Base-by-base conservation (phyloP, 768 basidiomycete genomes). In the Podaxis sp. region DNA sequence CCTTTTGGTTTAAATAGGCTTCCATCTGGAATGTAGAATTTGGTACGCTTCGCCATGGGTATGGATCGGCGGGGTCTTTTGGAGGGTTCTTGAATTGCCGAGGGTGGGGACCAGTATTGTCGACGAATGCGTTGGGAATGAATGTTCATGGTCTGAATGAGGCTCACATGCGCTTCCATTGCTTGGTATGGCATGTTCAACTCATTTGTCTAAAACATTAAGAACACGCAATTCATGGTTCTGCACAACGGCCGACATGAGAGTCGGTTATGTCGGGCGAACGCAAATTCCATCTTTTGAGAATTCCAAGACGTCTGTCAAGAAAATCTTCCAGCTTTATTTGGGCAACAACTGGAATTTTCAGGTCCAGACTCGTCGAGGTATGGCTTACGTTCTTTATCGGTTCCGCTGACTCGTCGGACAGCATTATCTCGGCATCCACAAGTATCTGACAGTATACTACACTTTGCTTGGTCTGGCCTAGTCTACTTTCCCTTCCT, bases 1-100 rank as follows among this genome's bases (percentile, higher is more conserved):
- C 22, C 37, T 40, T 52, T 55, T 46, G 22, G 57, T 13, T 17
- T 41, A 10, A 33, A 37, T 17, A n/a, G 40, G 41, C 28, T 61
- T 44, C 52, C 46, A 53, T 22, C 33, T 55, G 12, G n/a, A 52
- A 61, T 12, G 24, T 33, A 13, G 38, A 26, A 22, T 38, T 20
- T 49, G 53, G 60, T 38, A 55, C 44, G 3, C 17, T 48, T 36
- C 44, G 40, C 44, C 28, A 33, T 33, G 20, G n/a, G 46, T 24
- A 3, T 54, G 60, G 33, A 54, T 55, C 53, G 13, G 3, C 46
- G 53, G 60, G 44, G n/a, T 44, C 24, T 54, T 8, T 55, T 55
- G 20, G 22, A 55, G 22, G 33, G 20, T 41, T 52, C 53, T 46
- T 44, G 57, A 41, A 17, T 51, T 38, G 22, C 50, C 37, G 58